Evolutionary conservation across 306 rosid genomes (phyloP).

Genomic region (Fragaria ananassa): DNA sequence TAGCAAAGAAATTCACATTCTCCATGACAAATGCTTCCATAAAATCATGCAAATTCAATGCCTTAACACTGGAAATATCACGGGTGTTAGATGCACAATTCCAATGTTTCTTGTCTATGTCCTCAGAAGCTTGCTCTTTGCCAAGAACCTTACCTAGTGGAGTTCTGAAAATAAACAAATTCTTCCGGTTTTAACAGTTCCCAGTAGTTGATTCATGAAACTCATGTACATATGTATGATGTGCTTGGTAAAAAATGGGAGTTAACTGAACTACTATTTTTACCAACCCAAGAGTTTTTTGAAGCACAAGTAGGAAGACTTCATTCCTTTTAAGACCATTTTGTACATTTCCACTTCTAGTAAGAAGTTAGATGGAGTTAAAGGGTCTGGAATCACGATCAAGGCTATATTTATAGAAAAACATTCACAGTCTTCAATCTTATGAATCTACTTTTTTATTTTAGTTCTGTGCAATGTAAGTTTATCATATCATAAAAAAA

Average conservation of each 20-base stretch:
- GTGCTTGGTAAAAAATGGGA: not conserved
- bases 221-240: not conserved
- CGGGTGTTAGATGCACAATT: conserved; percentile 15
- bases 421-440: not conserved
- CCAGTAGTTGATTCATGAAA: conserved; percentile 1
- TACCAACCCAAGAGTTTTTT: not conserved
- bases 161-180: conserved; percentile 2
- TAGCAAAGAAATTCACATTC: conserved; percentile 23
- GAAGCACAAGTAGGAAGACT: not conserved
- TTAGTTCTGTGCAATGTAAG: not conserved
- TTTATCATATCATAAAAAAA: not conserved
- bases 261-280: not conserved
- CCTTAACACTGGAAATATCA: conserved; percentile 17
- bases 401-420: not conserved
- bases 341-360: not conserved
- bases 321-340: not conserved
- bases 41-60: conserved; percentile 19
- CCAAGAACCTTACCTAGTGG: conserved; percentile 12
- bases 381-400: not conserved
- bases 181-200: conserved; percentile 20
- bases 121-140: conserved; percentile 25
- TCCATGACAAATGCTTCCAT: not conserved
- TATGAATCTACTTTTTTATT: not conserved
- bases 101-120: conserved; percentile 33
- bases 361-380: not conserved